Evolutionary conservation across 306 rosid genomes (phyloP).

Genomic region (Lagenaria siceraria): DNA sequence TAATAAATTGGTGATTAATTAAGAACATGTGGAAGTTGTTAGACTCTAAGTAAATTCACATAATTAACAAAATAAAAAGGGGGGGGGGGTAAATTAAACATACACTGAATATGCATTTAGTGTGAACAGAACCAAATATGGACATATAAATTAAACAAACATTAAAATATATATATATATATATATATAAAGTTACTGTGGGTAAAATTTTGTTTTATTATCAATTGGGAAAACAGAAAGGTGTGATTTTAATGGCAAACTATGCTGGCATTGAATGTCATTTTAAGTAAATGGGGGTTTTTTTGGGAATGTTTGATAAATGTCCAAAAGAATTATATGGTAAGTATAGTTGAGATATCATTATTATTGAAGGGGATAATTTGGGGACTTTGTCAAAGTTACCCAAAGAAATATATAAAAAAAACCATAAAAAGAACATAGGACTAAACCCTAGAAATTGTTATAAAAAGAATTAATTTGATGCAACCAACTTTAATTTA

Average conservation of each 20-base stretch:
- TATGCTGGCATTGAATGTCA: not conserved
- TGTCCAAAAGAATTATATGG: not conserved
- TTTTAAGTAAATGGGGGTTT: not conserved
- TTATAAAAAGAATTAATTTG: not conserved
- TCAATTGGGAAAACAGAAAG: not conserved
- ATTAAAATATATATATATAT: too few relatives aligned
- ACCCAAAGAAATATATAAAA: not conserved
- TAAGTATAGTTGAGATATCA: conserved; percentile 1
- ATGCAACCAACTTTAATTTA: not conserved
- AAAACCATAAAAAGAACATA: not conserved
- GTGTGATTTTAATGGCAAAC: not conserved
- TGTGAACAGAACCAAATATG: not conserved
- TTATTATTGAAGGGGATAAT: not conserved
- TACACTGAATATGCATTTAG: not conserved
- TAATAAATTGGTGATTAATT: not conserved
- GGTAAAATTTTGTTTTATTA: not conserved
- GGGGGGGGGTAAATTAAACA: too few relatives aligned
- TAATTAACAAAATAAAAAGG: not conserved
- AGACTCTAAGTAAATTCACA: not conserved
- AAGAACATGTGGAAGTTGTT: not conserved
- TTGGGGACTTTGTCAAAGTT: not conserved
- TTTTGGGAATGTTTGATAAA: not conserved
- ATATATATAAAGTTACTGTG: not conserved
- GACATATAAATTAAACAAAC: not conserved
- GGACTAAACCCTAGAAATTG: not conserved